Evolutionary conservation across 176 grass and related monocot genomes (phyloP).

Genomic region (Elymus sibiricus): DNA sequence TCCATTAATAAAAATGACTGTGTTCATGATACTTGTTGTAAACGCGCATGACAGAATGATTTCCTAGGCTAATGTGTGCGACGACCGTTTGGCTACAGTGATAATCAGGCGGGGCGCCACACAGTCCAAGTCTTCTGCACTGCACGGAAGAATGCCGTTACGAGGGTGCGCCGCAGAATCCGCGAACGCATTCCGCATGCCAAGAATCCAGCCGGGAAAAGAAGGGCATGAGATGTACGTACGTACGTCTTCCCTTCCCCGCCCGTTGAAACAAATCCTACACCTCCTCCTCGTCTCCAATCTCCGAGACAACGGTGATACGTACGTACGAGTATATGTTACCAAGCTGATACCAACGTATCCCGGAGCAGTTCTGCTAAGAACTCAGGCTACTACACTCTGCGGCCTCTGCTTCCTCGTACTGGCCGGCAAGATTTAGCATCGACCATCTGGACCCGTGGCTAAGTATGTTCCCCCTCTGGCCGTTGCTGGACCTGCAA

Average conservation of each 20-base stretch:
- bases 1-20: too few relatives aligned
- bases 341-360: too few relatives aligned
- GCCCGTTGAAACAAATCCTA: neutral
- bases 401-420: neutral
- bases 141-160: slow-evolving; percentile 25
- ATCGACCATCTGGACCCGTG: neutral
- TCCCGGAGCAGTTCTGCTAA: neutral
- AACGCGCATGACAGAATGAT: too few relatives aligned
- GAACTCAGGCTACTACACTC: neutral
- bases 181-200: slow-evolving; percentile 25
- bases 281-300: neutral
- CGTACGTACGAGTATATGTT: too few relatives aligned
- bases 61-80: too few relatives aligned
- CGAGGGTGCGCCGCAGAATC: neutral
- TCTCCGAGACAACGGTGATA: too few relatives aligned
- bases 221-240: slow-evolving; percentile 29
- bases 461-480: neutral
- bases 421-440: neutral
- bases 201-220: slow-evolving; percentile 23
- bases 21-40: too few relatives aligned
- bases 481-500: neutral
- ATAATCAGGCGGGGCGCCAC: too few relatives aligned
- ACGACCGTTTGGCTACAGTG: too few relatives aligned
- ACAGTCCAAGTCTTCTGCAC: slow-evolving; percentile 1
- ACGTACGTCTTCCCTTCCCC: neutral